A percentile compares a stretch with the other conserved stretches of the same genome.
phyloP scores from a whole-genome alignment of 805 yeast species.

The Saccharomycopsis capsularis region DNA sequence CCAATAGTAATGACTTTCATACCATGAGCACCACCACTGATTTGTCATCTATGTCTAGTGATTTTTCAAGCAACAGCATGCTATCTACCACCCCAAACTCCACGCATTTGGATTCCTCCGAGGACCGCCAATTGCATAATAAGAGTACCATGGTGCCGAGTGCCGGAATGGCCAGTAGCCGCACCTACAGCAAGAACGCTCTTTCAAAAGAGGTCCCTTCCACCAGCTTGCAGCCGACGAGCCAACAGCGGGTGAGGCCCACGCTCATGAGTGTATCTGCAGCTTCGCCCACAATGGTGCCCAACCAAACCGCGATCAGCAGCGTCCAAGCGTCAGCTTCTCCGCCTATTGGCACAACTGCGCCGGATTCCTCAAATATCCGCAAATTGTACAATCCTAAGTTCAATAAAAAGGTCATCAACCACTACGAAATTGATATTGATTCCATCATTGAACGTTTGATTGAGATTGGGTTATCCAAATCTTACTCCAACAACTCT shows the following conservation, averaged over 20 bases:
- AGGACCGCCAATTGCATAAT: neutral
- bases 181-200: neutral
- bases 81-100: constrained; percentile 10
- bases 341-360: neutral
- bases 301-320: neutral
- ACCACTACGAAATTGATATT: constrained; percentile 20
- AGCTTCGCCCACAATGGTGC: neutral
- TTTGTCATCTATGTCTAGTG: constrained; percentile 9
- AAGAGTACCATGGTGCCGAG: neutral
- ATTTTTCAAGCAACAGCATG: constrained; percentile 10
- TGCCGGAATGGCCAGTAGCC: neutral
- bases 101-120: constrained; percentile 3
- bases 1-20: neutral
- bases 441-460: constrained; percentile 21
- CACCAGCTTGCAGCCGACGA: neutral
- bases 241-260: too few relatives aligned
- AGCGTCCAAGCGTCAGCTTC: constrained; percentile 2
- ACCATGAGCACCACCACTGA: constrained; percentile 2
- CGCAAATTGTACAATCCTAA: constrained; percentile 21
- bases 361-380: constrained; percentile 15
- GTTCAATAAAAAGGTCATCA: constrained; percentile 20
- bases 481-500: constrained; percentile 12
- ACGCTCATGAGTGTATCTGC: too few relatives aligned
- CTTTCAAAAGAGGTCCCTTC: too few relatives aligned
- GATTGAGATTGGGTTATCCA: constrained; percentile 18